These are phyloP conservation scores for Thielaviopsis punctulata DNA, from an alignment of 2,329 filamentous ascomycete genomes.

Conservation along the genomic window DNA sequence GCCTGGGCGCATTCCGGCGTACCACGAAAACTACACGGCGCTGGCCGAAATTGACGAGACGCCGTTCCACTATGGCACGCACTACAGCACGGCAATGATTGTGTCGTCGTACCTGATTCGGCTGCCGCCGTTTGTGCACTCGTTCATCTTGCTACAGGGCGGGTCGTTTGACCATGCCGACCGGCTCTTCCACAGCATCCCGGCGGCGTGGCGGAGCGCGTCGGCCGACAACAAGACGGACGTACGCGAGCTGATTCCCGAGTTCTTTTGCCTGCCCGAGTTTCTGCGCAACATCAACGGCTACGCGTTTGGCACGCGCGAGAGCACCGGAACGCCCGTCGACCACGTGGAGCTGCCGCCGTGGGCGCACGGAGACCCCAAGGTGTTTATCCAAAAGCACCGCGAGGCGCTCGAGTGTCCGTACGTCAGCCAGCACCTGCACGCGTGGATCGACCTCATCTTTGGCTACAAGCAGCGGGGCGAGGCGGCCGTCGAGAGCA, in stretches of 20 bases:
- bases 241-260: constrained; percentile 83
- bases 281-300: constrained; percentile 87
- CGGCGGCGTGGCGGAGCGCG: constrained; percentile 78
- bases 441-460: constrained; percentile 89
- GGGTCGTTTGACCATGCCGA: constrained; percentile 93
- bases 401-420: constrained; percentile 90
- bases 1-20: constrained; percentile 55
- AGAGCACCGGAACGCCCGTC: constrained; percentile 63
- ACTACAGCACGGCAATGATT: constrained; percentile 98
- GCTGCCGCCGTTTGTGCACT: constrained; percentile 88
- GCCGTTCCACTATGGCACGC: constrained; percentile 93
- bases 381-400: constrained; percentile 89
- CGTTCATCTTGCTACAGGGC: constrained; percentile 86
- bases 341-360: constrained; percentile 80
- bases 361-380: constrained; percentile 92
- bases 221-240: constrained; percentile 84
- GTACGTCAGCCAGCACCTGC: constrained; percentile 74
- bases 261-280: constrained; percentile 93
- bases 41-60: constrained; percentile 85
- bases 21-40: constrained; percentile 68
- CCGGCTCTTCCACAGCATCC: constrained; percentile 82
- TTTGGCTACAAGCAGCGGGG: constrained; percentile 91
- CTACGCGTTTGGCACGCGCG: constrained; percentile 81
- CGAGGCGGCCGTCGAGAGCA: constrained; percentile 74
- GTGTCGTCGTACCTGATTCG: constrained; percentile 92